A percentile compares a stretch with the other conserved stretches of the same genome.
Conservation (phyloP, 2,329 filamentous ascomycete genomes). For the Cladosporium sp. region DNA sequence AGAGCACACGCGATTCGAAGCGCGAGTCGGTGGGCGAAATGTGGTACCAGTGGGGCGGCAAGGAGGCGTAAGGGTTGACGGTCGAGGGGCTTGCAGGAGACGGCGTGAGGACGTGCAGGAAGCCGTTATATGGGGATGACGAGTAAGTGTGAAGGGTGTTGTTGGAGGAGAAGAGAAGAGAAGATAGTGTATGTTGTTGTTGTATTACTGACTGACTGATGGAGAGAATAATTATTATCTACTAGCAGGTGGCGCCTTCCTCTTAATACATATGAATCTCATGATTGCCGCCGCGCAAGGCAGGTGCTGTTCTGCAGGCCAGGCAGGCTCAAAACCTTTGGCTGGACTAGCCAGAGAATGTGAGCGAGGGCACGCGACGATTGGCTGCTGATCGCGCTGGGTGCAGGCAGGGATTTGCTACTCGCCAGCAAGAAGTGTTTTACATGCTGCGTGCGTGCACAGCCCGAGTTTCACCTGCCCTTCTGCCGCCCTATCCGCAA, state of each 20-base stretch:
- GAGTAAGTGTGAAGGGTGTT: conserved; percentile 18
- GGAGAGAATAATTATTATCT: background rate
- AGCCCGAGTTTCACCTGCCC: conserved; percentile 16
- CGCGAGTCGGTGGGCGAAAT: conserved; percentile 26
- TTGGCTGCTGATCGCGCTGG: conserved; percentile 1
- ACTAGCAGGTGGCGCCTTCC: background rate
- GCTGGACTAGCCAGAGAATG: conserved; percentile 19
- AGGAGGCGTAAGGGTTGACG: conserved; percentile 26
- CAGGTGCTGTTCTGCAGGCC: conserved; percentile 17
- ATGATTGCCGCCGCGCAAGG: conserved; percentile 11
- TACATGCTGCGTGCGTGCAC: conserved; percentile 9
- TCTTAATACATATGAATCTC: conserved; percentile 6
- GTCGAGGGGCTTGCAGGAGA: conserved; percentile 25
- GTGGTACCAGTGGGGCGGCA: conserved; percentile 31
- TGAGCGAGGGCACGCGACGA: conserved; percentile 3
- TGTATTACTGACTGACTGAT: background rate
- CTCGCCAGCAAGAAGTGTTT: conserved; percentile 3
- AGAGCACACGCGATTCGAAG: conserved; percentile 19
- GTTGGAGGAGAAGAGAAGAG: background rate
- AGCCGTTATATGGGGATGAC: conserved; percentile 19
- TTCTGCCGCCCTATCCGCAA: conserved; percentile 20
- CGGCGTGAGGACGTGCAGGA: conserved; percentile 19
- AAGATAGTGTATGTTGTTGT: background rate
- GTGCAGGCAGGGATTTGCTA: conserved; percentile 13
- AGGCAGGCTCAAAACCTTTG: conserved; percentile 7